Evolutionary conservation across 2,329 filamentous ascomycete species (phyloP), one percentile per base, ranked within the genome.

Genomic region (Parafenestella ontariensis): DNA sequence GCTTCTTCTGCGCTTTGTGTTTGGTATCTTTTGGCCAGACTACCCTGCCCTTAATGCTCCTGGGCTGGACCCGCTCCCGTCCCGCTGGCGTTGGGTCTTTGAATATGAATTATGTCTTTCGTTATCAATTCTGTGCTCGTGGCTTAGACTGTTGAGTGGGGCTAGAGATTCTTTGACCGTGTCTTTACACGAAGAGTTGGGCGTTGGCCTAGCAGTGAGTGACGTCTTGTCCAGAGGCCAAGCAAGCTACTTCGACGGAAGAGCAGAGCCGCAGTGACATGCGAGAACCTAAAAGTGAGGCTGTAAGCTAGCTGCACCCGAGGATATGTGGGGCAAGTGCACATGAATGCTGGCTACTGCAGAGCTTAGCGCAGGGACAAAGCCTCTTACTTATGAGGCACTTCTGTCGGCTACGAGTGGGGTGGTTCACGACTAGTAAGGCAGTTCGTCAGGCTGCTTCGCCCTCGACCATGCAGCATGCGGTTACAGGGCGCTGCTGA

Each of bases 381-480:
- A 49, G 24, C 45, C 42, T 43, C 36, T 46, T 44, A 52, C 45
- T 56, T 56, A 59, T 62, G 66, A 64, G 62, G 58, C 50, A 62
- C 42, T 64, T 62, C 63, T 49, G 49, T 57, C 21, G 61, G 54
- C 31, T 57, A 60, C 52, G 58, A 60, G 18, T 52, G 62, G 59
- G 51, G 64, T 64, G 59, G 51, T 58, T 47, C 55, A 49, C 55
- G 62, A 52, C 64, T 61, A 53, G 61, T 45, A 49, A 62, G 56
- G 54, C 55, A 54, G 52, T 28, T 54, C 18, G 56, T 54, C 58
- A 71, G 69, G 65, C 68, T 59, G 58, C 60, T 55, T 70, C 47
- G 36, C 17, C 46, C 63, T 65, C 61, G 59, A 61, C 64, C 18
- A 40, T 33, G 48, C 17, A 29, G 46, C 18, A 40, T 33, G 48